Evolutionary conservation across 768 basidiomycete genomes (phyloP), one percentile per base, ranked within the genome.

Genomic region (Calocera cornea): DNA sequence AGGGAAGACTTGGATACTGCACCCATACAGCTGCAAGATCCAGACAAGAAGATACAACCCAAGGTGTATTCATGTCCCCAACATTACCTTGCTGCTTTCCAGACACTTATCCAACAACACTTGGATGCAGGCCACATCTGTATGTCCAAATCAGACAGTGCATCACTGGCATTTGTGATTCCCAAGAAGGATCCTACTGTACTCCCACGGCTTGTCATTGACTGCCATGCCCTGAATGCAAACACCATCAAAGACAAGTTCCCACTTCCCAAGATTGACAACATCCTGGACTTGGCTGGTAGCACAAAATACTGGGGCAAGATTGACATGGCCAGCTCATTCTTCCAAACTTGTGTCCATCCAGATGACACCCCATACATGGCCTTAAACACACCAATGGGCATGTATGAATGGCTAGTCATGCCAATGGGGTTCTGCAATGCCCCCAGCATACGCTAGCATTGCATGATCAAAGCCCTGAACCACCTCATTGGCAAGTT

Each of bases 301-400:
- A 38, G 14, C 14, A 14, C 36, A 38, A 38, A 5, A 5, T 5
- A 5, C 5, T 38, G 36, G 36, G n/a, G n/a, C n/a, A 38, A 38
- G 36, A 38, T 38, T 38, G 36, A 38, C 36, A 38, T 38, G 36
- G 14, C 77, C 75, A 75, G 79, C 36, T 72, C 76, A 0, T 81
- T 80, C 50, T 80, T 79, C 64, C 80, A 80, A 66, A 80, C 75
- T 0, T 65, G 72, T 0, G 68, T 78, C 0, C 72, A 77, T n/a
- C 72, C 70, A 0, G 75, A 77, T 1, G 69, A 77, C 24, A 69
- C 79, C 0, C 41, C 69, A 0, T 73, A 74, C 31, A 69, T 69
- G 0, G 71, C 72, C 63, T 67, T 70, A 5, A 38, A 5, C 5
- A 38, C 36, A 5, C 36, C 36, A 38, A 38, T 38, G 36, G 36